A percentile compares a stretch with the other conserved stretches of the same genome.
Conservation (phyloP, 2,329 filamentous ascomycete genomes). For the Colletotrichum noveboracense region DNA sequence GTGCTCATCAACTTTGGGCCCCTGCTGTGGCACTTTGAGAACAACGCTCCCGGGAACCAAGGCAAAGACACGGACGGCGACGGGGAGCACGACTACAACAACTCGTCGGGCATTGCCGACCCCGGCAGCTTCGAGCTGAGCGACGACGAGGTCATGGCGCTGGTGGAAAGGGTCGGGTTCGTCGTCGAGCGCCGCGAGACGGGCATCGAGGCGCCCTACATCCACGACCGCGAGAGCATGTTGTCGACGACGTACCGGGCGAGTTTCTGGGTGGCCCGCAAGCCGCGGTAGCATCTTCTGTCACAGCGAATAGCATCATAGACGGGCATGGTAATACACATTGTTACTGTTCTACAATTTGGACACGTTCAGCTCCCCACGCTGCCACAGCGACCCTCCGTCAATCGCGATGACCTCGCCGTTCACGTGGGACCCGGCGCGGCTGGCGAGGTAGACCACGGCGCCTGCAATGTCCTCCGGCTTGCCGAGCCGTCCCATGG, state of each 20-base stretch:
- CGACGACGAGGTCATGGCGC: slow-evolving; percentile 82
- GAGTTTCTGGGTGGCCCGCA: slow-evolving; percentile 86
- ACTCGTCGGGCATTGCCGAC: slow-evolving; percentile 77
- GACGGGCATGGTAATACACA: background rate
- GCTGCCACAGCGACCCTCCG: slow-evolving; percentile 65
- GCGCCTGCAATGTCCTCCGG: slow-evolving; percentile 82
- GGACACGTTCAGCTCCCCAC: slow-evolving; percentile 47
- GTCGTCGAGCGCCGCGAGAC: slow-evolving; percentile 67
- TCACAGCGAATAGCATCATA: background rate
- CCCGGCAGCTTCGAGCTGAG: slow-evolving; percentile 90
- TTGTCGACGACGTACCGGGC: slow-evolving; percentile 81
- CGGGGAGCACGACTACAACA: slow-evolving; percentile 52
- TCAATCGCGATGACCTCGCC: slow-evolving; percentile 73
- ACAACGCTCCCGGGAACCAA: slow-evolving; percentile 66
- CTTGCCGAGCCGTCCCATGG: slow-evolving; percentile 69
- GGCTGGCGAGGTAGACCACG: slow-evolving; percentile 74
- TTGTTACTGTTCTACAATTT: slow-evolving; percentile 43
- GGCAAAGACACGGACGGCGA: slow-evolving; percentile 57
- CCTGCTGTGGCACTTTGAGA: slow-evolving; percentile 94
- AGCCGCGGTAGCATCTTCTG: slow-evolving; percentile 43
- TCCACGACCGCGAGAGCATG: slow-evolving; percentile 86
- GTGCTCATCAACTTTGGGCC: slow-evolving; percentile 91
- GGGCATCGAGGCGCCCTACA: slow-evolving; percentile 78
- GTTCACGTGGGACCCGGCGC: slow-evolving; percentile 74
- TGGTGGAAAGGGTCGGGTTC: slow-evolving; percentile 81